Percentiles rank a stretch among this genome's conserved stretches.
Evolutionary conservation across 2,329 filamentous ascomycete species (phyloP).

Genomic region (Podosphaera aphanis): DNA sequence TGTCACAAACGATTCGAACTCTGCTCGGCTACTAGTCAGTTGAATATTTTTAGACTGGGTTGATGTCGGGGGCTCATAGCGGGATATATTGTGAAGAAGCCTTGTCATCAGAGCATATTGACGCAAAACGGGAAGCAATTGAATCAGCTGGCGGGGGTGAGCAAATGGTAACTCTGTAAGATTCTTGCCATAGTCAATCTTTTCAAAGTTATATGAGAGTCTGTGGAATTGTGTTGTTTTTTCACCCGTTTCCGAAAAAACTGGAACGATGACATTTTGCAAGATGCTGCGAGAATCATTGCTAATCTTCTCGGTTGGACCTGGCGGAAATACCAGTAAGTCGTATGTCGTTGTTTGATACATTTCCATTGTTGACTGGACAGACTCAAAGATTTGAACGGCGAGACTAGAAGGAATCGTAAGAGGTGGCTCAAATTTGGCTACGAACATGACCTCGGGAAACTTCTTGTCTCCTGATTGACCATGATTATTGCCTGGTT

Average conservation of each 20-base stretch:
- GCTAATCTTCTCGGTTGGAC: conserved; percentile 23
- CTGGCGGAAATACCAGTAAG: conserved; percentile 28
- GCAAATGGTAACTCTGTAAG: conserved; percentile 50
- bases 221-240: conserved; percentile 19
- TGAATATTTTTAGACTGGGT: conserved; percentile 1
- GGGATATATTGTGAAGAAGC: conserved; percentile 39
- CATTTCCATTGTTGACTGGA: conserved; percentile 34
- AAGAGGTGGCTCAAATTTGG: conserved; percentile 50
- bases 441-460: conserved; percentile 52
- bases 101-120: conserved; percentile 52
- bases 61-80: conserved; percentile 5
- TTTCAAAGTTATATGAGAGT: conserved; percentile 46
- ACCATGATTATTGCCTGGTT: conserved; percentile 27
- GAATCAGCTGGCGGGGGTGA: conserved; percentile 53
- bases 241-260: conserved; percentile 14
- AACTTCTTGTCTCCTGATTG: conserved; percentile 26
- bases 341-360: conserved; percentile 23
- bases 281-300: conserved; percentile 33
- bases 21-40: conserved; percentile 9
- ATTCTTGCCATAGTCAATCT: conserved; percentile 45
- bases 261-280: conserved; percentile 23
- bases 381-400: conserved; percentile 34
- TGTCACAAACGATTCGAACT: conserved; percentile 14
- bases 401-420: conserved; percentile 42
- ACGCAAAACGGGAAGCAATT: conserved; percentile 48